Evolutionary conservation across 208 protist species (phyloP).

Genomic region (Wallacemonas collosoma): DNA sequence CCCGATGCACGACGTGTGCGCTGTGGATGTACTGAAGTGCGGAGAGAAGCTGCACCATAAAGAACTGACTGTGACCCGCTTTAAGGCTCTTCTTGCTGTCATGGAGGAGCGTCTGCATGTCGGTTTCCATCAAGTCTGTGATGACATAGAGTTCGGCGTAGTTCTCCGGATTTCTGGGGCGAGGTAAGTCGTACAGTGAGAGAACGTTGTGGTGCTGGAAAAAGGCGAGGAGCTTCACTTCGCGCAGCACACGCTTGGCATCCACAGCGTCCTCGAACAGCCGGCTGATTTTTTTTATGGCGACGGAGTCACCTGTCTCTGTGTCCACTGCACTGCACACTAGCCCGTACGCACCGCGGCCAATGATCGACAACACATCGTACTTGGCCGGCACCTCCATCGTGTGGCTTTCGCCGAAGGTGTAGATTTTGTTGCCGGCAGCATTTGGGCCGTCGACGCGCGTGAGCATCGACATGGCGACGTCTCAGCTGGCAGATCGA

Average conservation of each 20-base stretch:
- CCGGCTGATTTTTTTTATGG: conserved; percentile 98
- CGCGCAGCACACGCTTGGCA: conserved; percentile 79
- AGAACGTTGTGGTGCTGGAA: conserved; percentile 86
- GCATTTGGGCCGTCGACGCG: conserved; percentile 62
- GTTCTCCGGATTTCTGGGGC: conserved; percentile 30
- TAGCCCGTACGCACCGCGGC: conserved; percentile 89
- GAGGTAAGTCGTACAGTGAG: conserved; percentile 72
- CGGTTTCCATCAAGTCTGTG: conserved; percentile 92
- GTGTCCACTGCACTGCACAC: conserved; percentile 81
- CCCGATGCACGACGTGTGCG: conserved; percentile 95
- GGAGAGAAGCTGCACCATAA: conserved; percentile 95
- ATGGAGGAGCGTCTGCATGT: conserved; percentile 88
- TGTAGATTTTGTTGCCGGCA: conserved; percentile 73
- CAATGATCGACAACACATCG: conserved; percentile 73
- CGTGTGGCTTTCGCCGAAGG: conserved; percentile 54
- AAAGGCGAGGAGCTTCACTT: conserved; percentile 76
- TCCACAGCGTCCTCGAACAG: conserved; percentile 95
- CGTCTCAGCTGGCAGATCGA: too few species aligned
- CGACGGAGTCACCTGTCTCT: conserved; percentile 82
- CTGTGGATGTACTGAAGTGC: conserved; percentile 96
- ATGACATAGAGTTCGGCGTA: conserved; percentile 89
- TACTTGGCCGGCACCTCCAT: conserved; percentile 78
- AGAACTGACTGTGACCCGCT: conserved; percentile 92
- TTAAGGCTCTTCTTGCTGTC: conserved; percentile 39
- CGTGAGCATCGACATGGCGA: conserved; percentile 62